Base-by-base conservation (phyloP, 2,329 filamentous ascomycete genomes). In the Hypocrella siamensis region DNA sequence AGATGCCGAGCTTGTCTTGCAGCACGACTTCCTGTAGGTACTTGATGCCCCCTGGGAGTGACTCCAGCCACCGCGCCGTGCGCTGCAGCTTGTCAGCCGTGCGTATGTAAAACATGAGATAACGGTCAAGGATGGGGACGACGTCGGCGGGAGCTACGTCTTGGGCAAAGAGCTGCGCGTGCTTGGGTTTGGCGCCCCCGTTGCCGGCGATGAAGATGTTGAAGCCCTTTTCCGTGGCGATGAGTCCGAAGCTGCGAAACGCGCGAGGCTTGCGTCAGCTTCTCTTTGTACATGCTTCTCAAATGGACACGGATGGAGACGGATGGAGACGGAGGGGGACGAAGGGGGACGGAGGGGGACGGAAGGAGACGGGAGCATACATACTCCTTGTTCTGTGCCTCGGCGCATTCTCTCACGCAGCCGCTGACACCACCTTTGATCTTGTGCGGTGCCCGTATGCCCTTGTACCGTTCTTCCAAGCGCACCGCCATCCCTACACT, bases 201-300 rank as follows among this genome's bases (percentile, higher is more conserved):
- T 93, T 93, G 30, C 85, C 85, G 21, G 70, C 85, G 2, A 93
- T 82, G 44, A 85, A 93, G 52, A 93, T 76, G 55, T 93, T 93
- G 69, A 82, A 93, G 19, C 85, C 85, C 46, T 90, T 93, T 38
- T 93, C 84, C 0, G 83, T 92, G 11, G 85, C 84, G 35, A 93
- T 93, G 30, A 93, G 71, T 16, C 85, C 85, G 43, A 93, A 93
- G 47, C 75, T 80, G 8, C 9, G 16, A 3, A 28, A 17, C 11
- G 19, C 9, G 10, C 8, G 5, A 4, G 11, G 4, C 5, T 10
- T 11, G n/a, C 2, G 30, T 35, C 25, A 31, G 33, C 25, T 15
- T 4, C 11, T 6, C n/a, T 33, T 2, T 19, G 16, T 19, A 2
- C 10, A 10, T 14, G 7, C 21, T 22, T 12, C 21, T 12, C 21